These are phyloP conservation scores for Pharnaceum exiguum DNA, from an alignment of 148 eudicot genomes.

Conservation along the genomic window DNA sequence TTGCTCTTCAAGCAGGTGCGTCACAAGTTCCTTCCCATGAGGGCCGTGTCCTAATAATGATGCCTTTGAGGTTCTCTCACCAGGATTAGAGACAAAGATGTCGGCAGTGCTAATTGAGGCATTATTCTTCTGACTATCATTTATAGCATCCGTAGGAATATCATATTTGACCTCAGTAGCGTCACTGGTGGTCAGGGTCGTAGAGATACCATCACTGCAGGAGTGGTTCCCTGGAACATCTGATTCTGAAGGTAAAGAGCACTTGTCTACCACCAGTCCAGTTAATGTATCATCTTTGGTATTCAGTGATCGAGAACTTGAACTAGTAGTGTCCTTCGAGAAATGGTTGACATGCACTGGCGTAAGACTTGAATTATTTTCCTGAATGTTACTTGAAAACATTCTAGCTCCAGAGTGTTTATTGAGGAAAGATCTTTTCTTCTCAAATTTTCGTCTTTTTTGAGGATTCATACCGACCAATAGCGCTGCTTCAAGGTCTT, in stretches of 20 bases:
- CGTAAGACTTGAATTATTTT: conserved; percentile 6
- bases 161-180: conserved; percentile 18
- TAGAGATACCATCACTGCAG: conserved; percentile 6
- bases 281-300: conserved; percentile 17
- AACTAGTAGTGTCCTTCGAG: conserved; percentile 7
- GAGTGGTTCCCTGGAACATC: conserved; percentile 13
- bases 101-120: conserved; percentile 17
- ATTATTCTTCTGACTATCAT: conserved; percentile 18
- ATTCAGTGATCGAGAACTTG: conserved; percentile 15
- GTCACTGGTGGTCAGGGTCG: conserved; percentile 4
- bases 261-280: conserved; percentile 17
- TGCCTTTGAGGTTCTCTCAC: conserved; percentile 41
- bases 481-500: conserved; percentile 79
- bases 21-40: conserved; percentile 89
- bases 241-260: conserved; percentile 15
- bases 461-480: conserved; percentile 88
- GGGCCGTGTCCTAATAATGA: conserved; percentile 97
- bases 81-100: conserved; percentile 8
- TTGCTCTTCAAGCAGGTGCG: conserved; percentile 47
- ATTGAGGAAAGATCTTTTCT: conserved; percentile 47
- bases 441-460: conserved; percentile 64
- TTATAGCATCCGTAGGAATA: conserved; percentile 17
- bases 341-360: conserved; percentile 2
- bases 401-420: conserved; percentile 26
- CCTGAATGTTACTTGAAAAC: conserved; percentile 17